phyloP scores from a whole-genome alignment of 176 grass and related monocot genomes.

The Oryza brachyantha region DNA sequence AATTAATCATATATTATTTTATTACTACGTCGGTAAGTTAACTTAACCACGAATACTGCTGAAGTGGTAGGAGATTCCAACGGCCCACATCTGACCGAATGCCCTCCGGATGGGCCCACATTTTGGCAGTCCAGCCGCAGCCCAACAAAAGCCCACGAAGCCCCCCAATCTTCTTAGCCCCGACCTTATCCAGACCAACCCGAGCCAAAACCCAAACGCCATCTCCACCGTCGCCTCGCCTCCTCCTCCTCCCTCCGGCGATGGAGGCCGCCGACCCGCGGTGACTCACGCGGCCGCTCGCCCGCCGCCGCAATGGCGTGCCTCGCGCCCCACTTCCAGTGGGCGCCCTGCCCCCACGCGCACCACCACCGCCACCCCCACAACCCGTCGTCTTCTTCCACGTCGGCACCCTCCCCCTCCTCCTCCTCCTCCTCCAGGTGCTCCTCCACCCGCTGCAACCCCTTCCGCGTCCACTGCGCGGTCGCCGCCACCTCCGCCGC shows the following conservation, averaged over 20 bases:
- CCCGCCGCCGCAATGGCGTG: conserved; percentile 38
- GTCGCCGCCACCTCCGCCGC: conserved; percentile 8
- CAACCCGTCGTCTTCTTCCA: background rate
- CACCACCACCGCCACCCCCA: conserved; percentile 12
- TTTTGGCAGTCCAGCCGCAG: too few relatives aligned
- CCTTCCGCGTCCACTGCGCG: conserved; percentile 32
- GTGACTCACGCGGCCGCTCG: conserved; percentile 19
- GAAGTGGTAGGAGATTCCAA: too few relatives aligned
- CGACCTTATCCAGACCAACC: conserved; percentile 31
- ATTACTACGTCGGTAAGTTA: too few relatives aligned
- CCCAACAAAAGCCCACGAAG: too few relatives aligned
- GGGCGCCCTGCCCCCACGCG: conserved; percentile 28
- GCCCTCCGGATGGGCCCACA: too few relatives aligned
- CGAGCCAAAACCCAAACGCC: conserved; percentile 10
- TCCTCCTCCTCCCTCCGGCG: background rate
- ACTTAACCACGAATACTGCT: too few relatives aligned
- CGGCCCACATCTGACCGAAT: too few relatives aligned
- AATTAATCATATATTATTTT: too few relatives aligned
- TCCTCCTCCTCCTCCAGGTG: conserved; percentile 28
- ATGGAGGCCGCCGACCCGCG: conserved; percentile 23
- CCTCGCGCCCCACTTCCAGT: conserved; percentile 47
- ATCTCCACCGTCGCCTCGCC: conserved; percentile 8
- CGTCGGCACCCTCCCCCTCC: background rate
- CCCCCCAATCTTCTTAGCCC: too few relatives aligned
- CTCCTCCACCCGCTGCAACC: conserved; percentile 14